Evolutionary conservation across 73 alveolate genomes (phyloP).

Genomic region (Urostyla sp.): DNA sequence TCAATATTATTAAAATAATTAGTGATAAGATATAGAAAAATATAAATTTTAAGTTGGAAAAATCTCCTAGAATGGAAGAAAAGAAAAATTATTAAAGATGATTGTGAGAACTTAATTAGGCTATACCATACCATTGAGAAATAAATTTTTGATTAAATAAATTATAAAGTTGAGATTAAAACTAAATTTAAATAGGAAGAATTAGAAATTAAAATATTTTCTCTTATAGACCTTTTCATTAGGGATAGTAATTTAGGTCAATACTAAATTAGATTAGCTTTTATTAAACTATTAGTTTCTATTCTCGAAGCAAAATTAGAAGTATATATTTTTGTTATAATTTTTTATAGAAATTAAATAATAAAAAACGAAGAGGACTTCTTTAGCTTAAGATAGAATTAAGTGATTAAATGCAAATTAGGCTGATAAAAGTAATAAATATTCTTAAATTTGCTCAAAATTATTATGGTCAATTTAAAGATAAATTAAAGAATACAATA

Average conservation of each 20-base stretch:
- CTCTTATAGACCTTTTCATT: constrained; percentile 74
- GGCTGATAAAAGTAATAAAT: no score
- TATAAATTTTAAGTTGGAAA: constrained; percentile 88
- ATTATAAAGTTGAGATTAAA: neutral
- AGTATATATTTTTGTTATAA: no score
- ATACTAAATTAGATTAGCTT: constrained; percentile 75
- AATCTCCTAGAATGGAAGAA: constrained; percentile 81
- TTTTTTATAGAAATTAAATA: no score
- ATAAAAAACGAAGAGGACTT: no score
- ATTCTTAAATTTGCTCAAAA: no score
- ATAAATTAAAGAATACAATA: constrained; percentile 4
- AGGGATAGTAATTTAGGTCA: constrained; percentile 74
- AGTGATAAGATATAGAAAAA: constrained; percentile 82
- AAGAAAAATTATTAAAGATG: constrained; percentile 74
- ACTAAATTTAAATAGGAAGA: neutral
- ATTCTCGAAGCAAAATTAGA: constrained; percentile 40
- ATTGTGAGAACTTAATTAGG: constrained; percentile 64
- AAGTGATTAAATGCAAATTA: no score
- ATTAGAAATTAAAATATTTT: constrained; percentile 42
- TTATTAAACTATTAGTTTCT: constrained; percentile 62
- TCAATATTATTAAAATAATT: constrained; percentile 73
- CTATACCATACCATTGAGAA: constrained; percentile 58
- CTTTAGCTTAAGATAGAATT: no score
- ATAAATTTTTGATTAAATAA: constrained; percentile 14
- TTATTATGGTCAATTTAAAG: no score